These are phyloP conservation scores for Amylocystis lapponica DNA, from an alignment of 768 basidiomycete genomes.

Conservation along the genomic window DNA sequence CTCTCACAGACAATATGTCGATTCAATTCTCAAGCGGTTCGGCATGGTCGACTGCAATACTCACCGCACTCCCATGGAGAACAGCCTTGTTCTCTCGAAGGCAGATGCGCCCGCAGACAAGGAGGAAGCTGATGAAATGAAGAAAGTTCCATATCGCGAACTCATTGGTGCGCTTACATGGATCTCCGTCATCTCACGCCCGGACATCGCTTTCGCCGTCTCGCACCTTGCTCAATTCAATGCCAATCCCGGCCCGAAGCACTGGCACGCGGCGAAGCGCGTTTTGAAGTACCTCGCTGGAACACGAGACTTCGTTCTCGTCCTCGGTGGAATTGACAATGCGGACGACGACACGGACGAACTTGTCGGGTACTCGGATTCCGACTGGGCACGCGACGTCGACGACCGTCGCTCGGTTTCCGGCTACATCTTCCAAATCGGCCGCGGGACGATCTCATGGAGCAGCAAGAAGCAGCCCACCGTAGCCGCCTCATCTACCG, in stretches of 20 bases:
- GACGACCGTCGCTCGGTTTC: constrained; percentile 17
- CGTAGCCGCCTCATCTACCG: constrained; percentile 25
- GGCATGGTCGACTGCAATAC: constrained; percentile 6
- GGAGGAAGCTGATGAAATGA: constrained; percentile 7
- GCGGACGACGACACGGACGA: background rate
- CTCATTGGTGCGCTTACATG: constrained; percentile 20
- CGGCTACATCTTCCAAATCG: constrained; percentile 24
- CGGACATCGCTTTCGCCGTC: constrained; percentile 30
- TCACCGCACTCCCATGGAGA: constrained; percentile 11
- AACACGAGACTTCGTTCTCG: constrained; percentile 18
- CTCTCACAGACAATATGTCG: constrained; percentile 18
- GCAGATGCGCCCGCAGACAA: background rate
- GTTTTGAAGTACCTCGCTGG: constrained; percentile 29
- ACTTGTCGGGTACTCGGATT: constrained; percentile 21
- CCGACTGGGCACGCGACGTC: constrained; percentile 25
- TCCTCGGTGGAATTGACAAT: constrained; percentile 10
- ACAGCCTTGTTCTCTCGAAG: background rate
- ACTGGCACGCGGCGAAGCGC: constrained; percentile 28
- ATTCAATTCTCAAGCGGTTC: constrained; percentile 7
- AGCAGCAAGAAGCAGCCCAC: constrained; percentile 21
- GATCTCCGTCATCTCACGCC: constrained; percentile 25
- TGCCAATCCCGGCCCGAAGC: constrained; percentile 20
- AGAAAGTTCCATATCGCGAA: constrained; percentile 12
- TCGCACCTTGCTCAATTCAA: constrained; percentile 25
- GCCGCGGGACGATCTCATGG: constrained; percentile 23